Base-by-base conservation (phyloP, 176 grass and related monocot genomes). In the Triticum timopheevii region DNA sequence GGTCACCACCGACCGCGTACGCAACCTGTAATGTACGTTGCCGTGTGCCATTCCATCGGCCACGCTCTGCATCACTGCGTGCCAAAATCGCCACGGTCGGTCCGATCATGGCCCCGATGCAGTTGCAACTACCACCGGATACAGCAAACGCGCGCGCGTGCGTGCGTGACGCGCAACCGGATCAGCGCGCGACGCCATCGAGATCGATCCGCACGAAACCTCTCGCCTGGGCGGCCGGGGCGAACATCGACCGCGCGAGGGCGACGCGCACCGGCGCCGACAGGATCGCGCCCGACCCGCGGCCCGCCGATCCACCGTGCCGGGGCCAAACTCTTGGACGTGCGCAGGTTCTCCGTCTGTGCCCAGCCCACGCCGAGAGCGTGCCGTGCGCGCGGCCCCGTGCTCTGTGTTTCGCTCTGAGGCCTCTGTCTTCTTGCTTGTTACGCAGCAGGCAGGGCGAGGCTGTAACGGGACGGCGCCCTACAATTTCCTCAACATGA, bases 231-330 rank as follows among this genome's bases (percentile, higher is more conserved):
- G 13, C 49, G 13, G 13, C 47, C 49, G 49, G 49, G 49, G 49
- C 49, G 6, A 50, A 16, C 15, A 16, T 17, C 49, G 13, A 1
- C 6, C 10, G 31, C 59, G 59, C 69, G 80, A 88, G 12, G 63
- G 63, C 75, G 58, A 89, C 10, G 87, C 15, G 64, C 36, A 63
- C 36, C 36, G 68, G 78, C 16, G 62, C 24, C 61, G 61, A 25
- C 61, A 65, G 61, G 78, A 65, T 80, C 58, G 35, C 59, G 61
- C 59, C 22, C 15, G 15, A 6, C 77, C 4, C 13, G 35, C 35
- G 16, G 4, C 17, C 35, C n/a, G 1, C 4, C 15, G 39, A 81
- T 81, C 27, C 38, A 77, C 49, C 47, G 47, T 34, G 75, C 74
- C 38, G 42, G 8, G 47, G 17, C 42, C 10, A n/a, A 25, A 17